These are phyloP conservation scores for Neckera pumila DNA, from an alignment of 225 moss, liverwort and hornwort genomes.

Conservation along the genomic window DNA sequence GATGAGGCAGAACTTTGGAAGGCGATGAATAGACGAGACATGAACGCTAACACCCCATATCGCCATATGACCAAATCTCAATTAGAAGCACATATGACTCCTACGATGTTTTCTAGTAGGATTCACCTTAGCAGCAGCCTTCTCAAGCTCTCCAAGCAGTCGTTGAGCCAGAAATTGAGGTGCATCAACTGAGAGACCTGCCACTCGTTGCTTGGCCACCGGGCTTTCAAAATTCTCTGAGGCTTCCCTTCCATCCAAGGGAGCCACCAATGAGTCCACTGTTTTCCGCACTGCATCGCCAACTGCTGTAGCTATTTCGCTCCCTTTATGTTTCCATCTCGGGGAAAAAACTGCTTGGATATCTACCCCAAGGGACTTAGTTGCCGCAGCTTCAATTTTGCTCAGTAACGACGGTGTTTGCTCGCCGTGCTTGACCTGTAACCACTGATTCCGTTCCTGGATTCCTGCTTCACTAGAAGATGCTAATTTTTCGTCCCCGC, in stretches of 20 bases:
- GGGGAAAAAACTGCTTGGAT: conserved; percentile 22
- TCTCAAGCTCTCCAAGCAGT: conserved; percentile 58
- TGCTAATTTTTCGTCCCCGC: not conserved
- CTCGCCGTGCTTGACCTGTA: conserved; percentile 15
- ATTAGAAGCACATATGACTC: not conserved
- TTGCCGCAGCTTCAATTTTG: conserved; percentile 36
- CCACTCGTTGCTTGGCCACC: conserved; percentile 29
- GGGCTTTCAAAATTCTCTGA: conserved; percentile 30
- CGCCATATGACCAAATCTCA: not conserved
- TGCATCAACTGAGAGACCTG: conserved; percentile 32
- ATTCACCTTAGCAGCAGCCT: conserved; percentile 45
- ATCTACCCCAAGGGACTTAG: not conserved
- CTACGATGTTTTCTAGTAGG: not conserved
- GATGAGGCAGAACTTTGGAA: not conserved
- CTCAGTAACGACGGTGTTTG: conserved; percentile 16
- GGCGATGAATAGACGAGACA: not conserved
- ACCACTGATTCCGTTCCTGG: conserved; percentile 39
- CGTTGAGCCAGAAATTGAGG: conserved; percentile 50
- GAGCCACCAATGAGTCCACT: conserved; percentile 52
- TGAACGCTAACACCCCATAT: not conserved
- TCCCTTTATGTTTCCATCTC: conserved; percentile 32
- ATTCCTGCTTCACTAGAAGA: conserved; percentile 4
- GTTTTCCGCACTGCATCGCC: conserved; percentile 41
- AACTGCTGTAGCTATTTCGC: conserved; percentile 35
- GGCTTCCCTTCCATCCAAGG: conserved; percentile 40